Evolutionary conservation across 83 land plant genomes (phyloP), one percentile per base, ranked within the genome.

Genomic region (Picea mariana): DNA sequence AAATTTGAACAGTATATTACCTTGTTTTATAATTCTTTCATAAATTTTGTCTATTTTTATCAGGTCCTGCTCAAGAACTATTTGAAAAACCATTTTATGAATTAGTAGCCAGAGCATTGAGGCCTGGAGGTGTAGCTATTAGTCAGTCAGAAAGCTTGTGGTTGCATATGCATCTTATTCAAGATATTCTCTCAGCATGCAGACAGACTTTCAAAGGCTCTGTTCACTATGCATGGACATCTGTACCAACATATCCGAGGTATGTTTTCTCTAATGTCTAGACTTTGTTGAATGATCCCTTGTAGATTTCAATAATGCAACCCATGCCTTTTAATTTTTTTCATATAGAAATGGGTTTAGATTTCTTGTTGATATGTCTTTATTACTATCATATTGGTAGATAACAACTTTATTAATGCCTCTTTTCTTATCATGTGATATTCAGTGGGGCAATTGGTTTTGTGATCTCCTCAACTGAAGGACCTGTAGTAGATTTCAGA

Each of bases 241-340:
- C 97, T 60, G 97, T 97, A 31, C 99, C 99, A 27, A 95, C 97
- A 60, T 97, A 97, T 77, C 99, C 99, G 34, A 97, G 99, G 99
- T 85, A 79, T 75, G 49, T 80, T 55, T 38, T 38, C 40, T 38
- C 40, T 38, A 38, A 16, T 77, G 17, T 85, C 20, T 38, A 27
- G 2, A 71, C 38, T 62, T 61, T 21, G 7, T 17, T 55, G 47
- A 49, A 34, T 52, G 17, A 44, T 6, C 26, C 59, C 52, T 8
- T 13, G 15, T 55, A 55, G 59, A 55, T 55, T 55, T 55, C 3
- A 55, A 11, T 11, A 55, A 55, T 55, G 59, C 59, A 55, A 55
- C 59, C 59, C 13, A 12, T 55, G 59, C 15, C 13, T 52, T 52
- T 2, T 9, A 52, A 55, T 3, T 12, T 12, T 3, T 55, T 55